Conservation (phyloP, 345 rosid genomes). For the Eucalyptus decipiens region DNA sequence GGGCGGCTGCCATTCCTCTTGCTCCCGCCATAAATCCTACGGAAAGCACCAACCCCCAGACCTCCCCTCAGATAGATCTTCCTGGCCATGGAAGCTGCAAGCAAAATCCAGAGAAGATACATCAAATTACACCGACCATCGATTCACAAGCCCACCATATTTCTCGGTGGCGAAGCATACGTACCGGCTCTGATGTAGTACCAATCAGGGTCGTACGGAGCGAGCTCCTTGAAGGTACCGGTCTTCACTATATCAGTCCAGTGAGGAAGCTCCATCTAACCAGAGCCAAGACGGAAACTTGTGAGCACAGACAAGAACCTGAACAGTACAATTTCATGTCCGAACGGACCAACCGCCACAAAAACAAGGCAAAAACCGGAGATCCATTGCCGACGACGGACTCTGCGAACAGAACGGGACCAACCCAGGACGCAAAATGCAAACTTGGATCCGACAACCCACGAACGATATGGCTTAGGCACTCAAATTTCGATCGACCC, state of each 20-base stretch:
- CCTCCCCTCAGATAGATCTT: conserved; percentile 38
- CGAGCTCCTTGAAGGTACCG: conserved; percentile 59
- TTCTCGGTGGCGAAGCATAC: background rate
- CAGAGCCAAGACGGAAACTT: background rate
- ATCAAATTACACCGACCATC: background rate
- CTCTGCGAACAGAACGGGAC: background rate
- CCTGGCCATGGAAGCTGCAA: conserved; percentile 38
- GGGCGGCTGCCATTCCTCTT: conserved; percentile 37
- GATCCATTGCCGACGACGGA: background rate
- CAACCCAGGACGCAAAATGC: background rate
- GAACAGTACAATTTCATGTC: background rate
- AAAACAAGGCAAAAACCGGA: background rate
- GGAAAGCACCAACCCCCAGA: conserved; percentile 30
- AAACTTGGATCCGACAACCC: background rate
- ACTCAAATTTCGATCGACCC: background rate
- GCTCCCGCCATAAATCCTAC: conserved; percentile 36
- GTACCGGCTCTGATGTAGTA: conserved; percentile 51
- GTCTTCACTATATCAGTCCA: conserved; percentile 79
- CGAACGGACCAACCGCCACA: background rate
- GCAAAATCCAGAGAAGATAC: background rate
- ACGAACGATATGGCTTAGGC: background rate
- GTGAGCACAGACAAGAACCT: background rate
- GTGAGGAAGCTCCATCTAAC: conserved; percentile 46
- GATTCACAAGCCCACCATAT: background rate
- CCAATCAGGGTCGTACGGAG: conserved; percentile 74